Evolutionary conservation across 768 basidiomycete genomes (phyloP).

Genomic region (Amanita thiersii): DNA sequence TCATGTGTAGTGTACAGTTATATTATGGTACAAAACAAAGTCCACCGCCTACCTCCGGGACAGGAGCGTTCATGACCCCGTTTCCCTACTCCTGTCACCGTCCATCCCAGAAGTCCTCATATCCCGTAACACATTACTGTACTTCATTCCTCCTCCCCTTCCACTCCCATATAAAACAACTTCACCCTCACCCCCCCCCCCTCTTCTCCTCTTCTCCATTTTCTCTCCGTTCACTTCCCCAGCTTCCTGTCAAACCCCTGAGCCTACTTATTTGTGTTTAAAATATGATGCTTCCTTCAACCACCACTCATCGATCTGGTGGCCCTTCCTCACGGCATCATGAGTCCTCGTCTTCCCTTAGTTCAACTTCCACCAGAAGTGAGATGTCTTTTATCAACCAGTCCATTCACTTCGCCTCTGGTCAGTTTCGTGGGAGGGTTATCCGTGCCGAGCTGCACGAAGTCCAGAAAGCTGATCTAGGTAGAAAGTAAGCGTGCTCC

Average conservation of each 20-base stretch:
- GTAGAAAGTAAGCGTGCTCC: conserved; percentile 44
- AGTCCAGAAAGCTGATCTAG: conserved; percentile 57
- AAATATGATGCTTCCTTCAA: not conserved
- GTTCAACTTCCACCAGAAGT: not conserved
- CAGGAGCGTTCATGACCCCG: too few relatives aligned
- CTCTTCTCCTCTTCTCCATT: too few relatives aligned
- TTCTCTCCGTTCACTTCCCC: too few relatives aligned
- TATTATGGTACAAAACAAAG: too few relatives aligned
- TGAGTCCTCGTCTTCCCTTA: not conserved
- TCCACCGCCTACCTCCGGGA: too few relatives aligned
- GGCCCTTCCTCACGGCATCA: not conserved
- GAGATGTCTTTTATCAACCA: conserved; percentile 11
- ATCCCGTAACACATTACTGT: too few relatives aligned
- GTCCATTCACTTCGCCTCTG: conserved; percentile 48
- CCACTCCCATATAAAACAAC: too few relatives aligned
- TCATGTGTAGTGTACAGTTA: too few relatives aligned
- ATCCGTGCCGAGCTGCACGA: conserved; percentile 49
- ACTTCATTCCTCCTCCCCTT: too few relatives aligned
- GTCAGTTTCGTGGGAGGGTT: conserved; percentile 53
- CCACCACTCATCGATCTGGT: not conserved
- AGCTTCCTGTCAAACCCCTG: not conserved
- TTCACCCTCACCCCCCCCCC: too few relatives aligned
- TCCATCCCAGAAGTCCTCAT: too few relatives aligned
- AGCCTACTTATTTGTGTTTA: not conserved
- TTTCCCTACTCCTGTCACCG: too few relatives aligned